phyloP scores from a whole-genome alignment of 2,329 filamentous ascomycete genomes.

The Aureobasidium subglaciale region DNA sequence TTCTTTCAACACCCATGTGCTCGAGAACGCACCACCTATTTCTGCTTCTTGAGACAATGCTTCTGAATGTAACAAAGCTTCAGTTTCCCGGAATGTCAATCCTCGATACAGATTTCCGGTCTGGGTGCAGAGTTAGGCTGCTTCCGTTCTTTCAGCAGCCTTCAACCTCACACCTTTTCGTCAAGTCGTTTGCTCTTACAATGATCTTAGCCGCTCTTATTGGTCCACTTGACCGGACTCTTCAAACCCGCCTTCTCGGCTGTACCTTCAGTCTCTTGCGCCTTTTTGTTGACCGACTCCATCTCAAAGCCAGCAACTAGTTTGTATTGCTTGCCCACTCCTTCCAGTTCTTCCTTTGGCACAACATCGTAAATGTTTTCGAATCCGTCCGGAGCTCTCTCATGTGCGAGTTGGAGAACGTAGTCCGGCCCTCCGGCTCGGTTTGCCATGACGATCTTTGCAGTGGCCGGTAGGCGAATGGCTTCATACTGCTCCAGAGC shows the following conservation, averaged over 20 bases:
- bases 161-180: too few relatives aligned
- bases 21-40: too few relatives aligned
- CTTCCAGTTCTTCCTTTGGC: constrained; percentile 22
- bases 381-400: constrained; percentile 37
- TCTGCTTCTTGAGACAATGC: too few relatives aligned
- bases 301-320: constrained; percentile 41
- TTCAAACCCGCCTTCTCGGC: constrained; percentile 22
- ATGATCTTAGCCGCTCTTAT: background rate
- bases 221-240: constrained; percentile 20
- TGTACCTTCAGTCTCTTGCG: constrained; percentile 29
- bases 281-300: constrained; percentile 37
- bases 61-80: too few relatives aligned
- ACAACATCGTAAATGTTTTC: constrained; percentile 31
- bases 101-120: too few relatives aligned
- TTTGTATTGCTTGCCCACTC: constrained; percentile 28
- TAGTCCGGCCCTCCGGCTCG: constrained; percentile 41
- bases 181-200: too few relatives aligned
- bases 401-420: constrained; percentile 40
- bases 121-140: too few relatives aligned
- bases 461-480: constrained; percentile 35
- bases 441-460: constrained; percentile 42
- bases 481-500: constrained; percentile 36
- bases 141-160: too few relatives aligned
- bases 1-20: too few relatives aligned
- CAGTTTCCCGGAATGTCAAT: too few relatives aligned